Evolutionary conservation across 352 stramenopile genomes (phyloP).

Genomic region (Chrysophaeum taylorii): DNA sequence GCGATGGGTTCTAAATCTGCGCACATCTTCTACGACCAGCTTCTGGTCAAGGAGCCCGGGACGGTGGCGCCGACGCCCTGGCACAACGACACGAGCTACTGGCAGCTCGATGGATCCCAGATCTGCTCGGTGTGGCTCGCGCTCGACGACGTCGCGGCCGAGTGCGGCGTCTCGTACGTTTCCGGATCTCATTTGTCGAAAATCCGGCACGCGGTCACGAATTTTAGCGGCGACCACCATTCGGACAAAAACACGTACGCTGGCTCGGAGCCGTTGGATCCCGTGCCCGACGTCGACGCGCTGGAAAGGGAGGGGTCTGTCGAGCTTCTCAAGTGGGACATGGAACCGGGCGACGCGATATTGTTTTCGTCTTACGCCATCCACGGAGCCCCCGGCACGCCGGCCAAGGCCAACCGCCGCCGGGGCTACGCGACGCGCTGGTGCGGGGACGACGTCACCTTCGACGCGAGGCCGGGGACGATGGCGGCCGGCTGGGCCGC

Average conservation of each 20-base stretch:
- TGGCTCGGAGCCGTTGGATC: not conserved
- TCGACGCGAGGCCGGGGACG: not conserved
- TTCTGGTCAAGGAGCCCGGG: slow-evolving; percentile 13
- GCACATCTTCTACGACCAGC: slow-evolving; percentile 15
- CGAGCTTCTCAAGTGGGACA: slow-evolving; percentile 5
- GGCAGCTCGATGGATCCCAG: not conserved
- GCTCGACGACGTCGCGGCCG: not conserved
- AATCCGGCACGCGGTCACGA: not conserved
- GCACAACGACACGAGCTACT: slow-evolving; percentile 16
- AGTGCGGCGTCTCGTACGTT: not conserved
- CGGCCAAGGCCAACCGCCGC: not conserved
- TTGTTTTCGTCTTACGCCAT: not conserved
- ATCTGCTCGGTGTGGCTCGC: slow-evolving; percentile 5
- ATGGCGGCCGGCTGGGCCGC: slow-evolving; percentile 9
- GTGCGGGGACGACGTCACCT: slow-evolving; percentile 12
- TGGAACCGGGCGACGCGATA: slow-evolving; percentile 8
- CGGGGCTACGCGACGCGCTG: slow-evolving; percentile 13
- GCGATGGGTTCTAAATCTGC: not conserved
- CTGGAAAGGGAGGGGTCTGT: not conserved
- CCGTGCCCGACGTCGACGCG: not conserved
- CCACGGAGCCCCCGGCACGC: slow-evolving; percentile 1
- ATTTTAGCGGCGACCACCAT: slow-evolving; percentile 6
- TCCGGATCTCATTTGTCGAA: not conserved
- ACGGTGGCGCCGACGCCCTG: slow-evolving; percentile 6
- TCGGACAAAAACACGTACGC: not conserved